phyloP scores from a whole-genome alignment of 1,284 basidiomycete species.

The Trametes hirsuta region DNA sequence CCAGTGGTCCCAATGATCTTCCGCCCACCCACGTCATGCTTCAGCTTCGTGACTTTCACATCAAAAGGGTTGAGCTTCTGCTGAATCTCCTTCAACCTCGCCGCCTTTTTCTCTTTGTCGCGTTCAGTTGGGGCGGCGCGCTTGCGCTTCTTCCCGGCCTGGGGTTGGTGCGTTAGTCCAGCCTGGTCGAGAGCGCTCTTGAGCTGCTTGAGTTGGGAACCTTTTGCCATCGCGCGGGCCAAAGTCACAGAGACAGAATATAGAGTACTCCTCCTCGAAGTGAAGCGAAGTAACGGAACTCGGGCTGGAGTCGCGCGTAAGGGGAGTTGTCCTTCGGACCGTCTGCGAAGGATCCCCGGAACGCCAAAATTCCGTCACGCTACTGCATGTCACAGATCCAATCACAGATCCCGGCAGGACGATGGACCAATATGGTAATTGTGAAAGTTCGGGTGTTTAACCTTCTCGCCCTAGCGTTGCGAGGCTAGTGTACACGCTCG shows the following conservation, averaged over 20 bases:
- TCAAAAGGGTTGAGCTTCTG: slow-evolving; percentile 93
- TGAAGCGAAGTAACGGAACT: no score
- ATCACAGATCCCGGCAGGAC: no score
- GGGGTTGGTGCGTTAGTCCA: slow-evolving; percentile 66
- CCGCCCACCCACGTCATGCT: slow-evolving; percentile 90
- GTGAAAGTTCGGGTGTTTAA: no score
- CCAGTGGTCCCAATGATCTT: slow-evolving; percentile 86
- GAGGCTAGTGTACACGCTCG: no score
- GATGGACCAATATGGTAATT: no score
- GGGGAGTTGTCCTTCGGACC: not conserved
- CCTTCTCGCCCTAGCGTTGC: no score
- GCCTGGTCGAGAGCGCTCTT: slow-evolving; percentile 81
- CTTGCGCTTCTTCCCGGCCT: slow-evolving; percentile 72
- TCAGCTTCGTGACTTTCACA: slow-evolving; percentile 86
- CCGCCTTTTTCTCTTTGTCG: slow-evolving; percentile 78
- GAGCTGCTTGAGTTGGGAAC: slow-evolving; percentile 86
- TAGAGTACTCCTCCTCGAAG: no score
- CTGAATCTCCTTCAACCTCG: slow-evolving; percentile 86
- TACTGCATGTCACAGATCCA: not conserved
- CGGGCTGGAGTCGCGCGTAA: no score
- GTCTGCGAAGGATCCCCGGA: no score
- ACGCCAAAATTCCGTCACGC: slow-evolving; percentile 18
- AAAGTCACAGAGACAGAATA: not conserved
- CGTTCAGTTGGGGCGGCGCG: slow-evolving; percentile 61
- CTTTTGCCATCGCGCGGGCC: slow-evolving; percentile 55